Percentiles rank a stretch among this genome's conserved stretches.
Evolutionary conservation across 495 filamentous ascomycete species (phyloP).

Genomic region (Corynascus novoguineensis): DNA sequence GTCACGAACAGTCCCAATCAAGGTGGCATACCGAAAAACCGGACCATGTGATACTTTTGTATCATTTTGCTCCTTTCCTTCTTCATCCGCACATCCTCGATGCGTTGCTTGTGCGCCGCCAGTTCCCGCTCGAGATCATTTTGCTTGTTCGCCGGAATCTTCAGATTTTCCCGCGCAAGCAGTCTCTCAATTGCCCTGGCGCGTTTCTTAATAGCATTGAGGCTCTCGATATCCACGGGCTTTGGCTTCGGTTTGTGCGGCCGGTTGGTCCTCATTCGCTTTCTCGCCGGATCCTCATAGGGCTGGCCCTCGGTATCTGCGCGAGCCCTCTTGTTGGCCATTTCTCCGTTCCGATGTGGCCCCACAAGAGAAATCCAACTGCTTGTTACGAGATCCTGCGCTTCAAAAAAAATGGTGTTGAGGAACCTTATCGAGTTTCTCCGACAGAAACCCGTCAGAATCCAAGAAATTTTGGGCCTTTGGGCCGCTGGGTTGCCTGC

Average conservation of each 20-base stretch:
- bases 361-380: background rate
- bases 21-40: slow-evolving; percentile 69
- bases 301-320: slow-evolving; percentile 22
- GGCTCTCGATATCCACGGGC: slow-evolving; percentile 32
- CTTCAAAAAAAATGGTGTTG: background rate
- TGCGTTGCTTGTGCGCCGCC: slow-evolving; percentile 64
- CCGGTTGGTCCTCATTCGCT: slow-evolving; percentile 19
- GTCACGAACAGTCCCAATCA: background rate
- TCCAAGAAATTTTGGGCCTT: slow-evolving; percentile 8
- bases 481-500: background rate
- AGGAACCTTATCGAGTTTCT: background rate
- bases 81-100: slow-evolving; percentile 51
- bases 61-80: slow-evolving; percentile 67
- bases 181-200: slow-evolving; percentile 57
- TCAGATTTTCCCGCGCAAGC: slow-evolving; percentile 51
- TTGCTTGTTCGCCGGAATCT: slow-evolving; percentile 67
- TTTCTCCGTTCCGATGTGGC: slow-evolving; percentile 3
- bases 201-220: slow-evolving; percentile 51
- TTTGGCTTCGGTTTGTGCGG: slow-evolving; percentile 27
- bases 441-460: background rate
- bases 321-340: slow-evolving; percentile 22
- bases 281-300: slow-evolving; percentile 10
- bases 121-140: slow-evolving; percentile 78
- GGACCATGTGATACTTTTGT: slow-evolving; percentile 85
- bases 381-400: background rate